Percentiles rank a stretch among this genome's conserved stretches.
Conservation (phyloP, 2,329 filamentous ascomycete species). For the Proliferodiscus dingleyae region DNA sequence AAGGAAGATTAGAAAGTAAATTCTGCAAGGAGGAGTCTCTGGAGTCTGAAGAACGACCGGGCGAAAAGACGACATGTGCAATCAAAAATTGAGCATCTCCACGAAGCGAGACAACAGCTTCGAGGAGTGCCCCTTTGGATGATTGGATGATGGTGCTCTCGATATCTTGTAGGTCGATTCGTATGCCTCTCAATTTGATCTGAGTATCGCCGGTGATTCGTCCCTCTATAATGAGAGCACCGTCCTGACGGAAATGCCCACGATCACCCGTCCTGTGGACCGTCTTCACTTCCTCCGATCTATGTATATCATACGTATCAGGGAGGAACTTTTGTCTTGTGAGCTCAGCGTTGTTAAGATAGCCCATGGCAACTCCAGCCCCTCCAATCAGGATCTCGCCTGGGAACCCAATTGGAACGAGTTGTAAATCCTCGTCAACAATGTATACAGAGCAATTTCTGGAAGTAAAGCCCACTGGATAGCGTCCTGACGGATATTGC, state of each 20-base stretch:
- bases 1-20: slow-evolving; percentile 7
- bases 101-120: slow-evolving; percentile 27
- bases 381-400: slow-evolving; percentile 41
- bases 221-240: slow-evolving; percentile 28
- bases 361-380: slow-evolving; percentile 26
- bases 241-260: slow-evolving; percentile 27
- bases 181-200: slow-evolving; percentile 35
- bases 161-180: slow-evolving; percentile 42
- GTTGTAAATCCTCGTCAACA: slow-evolving; percentile 33
- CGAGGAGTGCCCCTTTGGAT: slow-evolving; percentile 20
- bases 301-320: slow-evolving; percentile 6
- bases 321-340: slow-evolving; percentile 7
- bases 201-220: slow-evolving; percentile 33
- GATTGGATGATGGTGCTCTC: slow-evolving; percentile 29
- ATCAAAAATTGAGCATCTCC: slow-evolving; percentile 28
- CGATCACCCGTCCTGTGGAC: slow-evolving; percentile 31
- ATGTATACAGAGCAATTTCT: slow-evolving; percentile 31
- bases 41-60: neutral
- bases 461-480: slow-evolving; percentile 2
- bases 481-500: neutral
- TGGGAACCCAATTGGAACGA: slow-evolving; percentile 35
- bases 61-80: slow-evolving; percentile 31
- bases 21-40: slow-evolving; percentile 18
- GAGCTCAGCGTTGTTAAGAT: slow-evolving; percentile 26
- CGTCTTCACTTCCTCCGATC: slow-evolving; percentile 5